Evolutionary conservation across 306 rosid genomes (phyloP).

Genomic region (Castanopsis chinensis): DNA sequence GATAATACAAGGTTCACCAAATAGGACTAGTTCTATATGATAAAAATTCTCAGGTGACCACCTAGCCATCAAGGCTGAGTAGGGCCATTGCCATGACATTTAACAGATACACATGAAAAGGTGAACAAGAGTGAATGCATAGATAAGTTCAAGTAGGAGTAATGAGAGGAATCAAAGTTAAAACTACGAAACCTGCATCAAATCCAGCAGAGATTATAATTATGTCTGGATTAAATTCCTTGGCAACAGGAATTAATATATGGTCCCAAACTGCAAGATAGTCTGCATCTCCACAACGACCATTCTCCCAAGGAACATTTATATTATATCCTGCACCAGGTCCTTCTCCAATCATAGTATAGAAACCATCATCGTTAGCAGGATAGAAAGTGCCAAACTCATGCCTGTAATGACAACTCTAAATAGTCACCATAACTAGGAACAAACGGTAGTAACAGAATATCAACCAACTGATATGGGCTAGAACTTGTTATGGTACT

Average conservation of each 20-base stretch:
- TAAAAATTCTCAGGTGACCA: neutral
- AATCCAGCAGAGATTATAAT: conserved; percentile 91
- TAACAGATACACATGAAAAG: neutral
- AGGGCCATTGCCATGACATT: neutral
- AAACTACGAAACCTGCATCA: conserved; percentile 75
- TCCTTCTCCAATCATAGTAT: conserved; percentile 80
- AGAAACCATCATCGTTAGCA: conserved; percentile 62
- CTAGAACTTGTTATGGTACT: neutral
- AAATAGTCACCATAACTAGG: conserved; percentile 12
- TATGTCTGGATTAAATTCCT: conserved; percentile 79
- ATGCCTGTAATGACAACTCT: conserved; percentile 57
- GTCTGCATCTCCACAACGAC: conserved; percentile 85
- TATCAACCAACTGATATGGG: neutral
- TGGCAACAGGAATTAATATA: conserved; percentile 83
- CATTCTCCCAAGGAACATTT: conserved; percentile 98
- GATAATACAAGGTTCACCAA: neutral
- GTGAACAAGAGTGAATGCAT: neutral
- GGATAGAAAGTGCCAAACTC: conserved; percentile 93
- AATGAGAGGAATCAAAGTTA: neutral
- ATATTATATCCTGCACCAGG: conserved; percentile 81
- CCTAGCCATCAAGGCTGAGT: neutral
- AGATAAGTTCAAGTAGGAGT: neutral
- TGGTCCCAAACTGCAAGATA: conserved; percentile 95
- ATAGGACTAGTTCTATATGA: neutral
- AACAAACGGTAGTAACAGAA: conserved; percentile 15